These are phyloP conservation scores for Pseudogymnoascus pannorum DNA, from an alignment of 2,329 filamentous ascomycete genomes.

Conservation along the genomic window DNA sequence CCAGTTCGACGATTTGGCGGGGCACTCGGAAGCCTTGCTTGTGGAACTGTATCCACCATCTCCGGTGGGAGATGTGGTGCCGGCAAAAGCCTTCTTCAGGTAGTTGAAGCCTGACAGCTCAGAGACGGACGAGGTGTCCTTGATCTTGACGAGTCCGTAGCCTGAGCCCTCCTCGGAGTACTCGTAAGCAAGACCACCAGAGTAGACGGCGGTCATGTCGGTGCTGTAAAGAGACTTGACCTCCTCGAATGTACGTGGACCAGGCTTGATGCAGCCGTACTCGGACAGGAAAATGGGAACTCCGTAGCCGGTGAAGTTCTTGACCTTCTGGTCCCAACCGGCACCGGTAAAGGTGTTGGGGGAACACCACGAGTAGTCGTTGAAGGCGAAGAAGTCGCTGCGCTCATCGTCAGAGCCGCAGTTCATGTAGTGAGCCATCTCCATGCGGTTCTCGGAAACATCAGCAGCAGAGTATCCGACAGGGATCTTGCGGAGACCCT, in stretches of 20 bases:
- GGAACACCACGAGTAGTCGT: constrained; percentile 99
- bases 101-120: constrained; percentile 2
- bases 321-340: constrained; percentile 72
- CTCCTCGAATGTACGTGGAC: constrained; percentile 74
- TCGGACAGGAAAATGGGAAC: constrained; percentile 98
- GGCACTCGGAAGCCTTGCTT: background rate
- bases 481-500: constrained; percentile 70
- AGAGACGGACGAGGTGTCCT: constrained; percentile 54
- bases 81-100: background rate
- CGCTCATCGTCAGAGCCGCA: constrained; percentile 61
- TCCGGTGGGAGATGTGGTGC: background rate
- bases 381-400: constrained; percentile 99
- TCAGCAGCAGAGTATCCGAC: constrained; percentile 97
- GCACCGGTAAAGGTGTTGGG: constrained; percentile 68
- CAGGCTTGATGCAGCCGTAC: constrained; percentile 81
- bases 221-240: constrained; percentile 71
- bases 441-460: constrained; percentile 70
- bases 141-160: constrained; percentile 67
- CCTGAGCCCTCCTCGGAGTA: constrained; percentile 90
- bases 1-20: background rate
- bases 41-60: background rate
- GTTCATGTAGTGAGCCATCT: constrained; percentile 91
- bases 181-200: constrained; percentile 97
- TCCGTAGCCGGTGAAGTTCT: constrained; percentile 82
- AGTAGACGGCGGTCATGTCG: constrained; percentile 82